phyloP scores from a whole-genome alignment of 2,329 filamentous ascomycete species.

The Aspergillus quadricinctus region DNA sequence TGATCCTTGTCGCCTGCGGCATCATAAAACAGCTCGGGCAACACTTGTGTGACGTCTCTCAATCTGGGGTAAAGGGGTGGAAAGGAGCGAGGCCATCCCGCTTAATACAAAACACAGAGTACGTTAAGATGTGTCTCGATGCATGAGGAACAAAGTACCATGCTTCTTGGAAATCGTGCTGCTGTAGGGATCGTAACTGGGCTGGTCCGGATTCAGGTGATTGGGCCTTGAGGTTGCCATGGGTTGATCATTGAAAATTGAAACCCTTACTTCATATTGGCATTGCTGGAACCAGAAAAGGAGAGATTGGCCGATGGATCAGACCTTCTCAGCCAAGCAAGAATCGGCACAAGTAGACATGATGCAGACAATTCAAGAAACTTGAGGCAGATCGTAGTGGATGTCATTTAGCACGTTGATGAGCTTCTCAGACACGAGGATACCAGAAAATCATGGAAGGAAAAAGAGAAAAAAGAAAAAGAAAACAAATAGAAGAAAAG shows the following conservation, averaged over 20 bases:
- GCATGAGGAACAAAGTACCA: neutral
- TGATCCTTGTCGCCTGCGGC: conserved; percentile 12
- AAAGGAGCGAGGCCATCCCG: neutral
- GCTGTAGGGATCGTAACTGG: neutral
- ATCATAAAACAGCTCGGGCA: conserved; percentile 15
- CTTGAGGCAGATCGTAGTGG: neutral
- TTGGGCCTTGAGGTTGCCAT: neutral
- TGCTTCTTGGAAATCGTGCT: neutral
- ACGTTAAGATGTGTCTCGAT: conserved; percentile 7
- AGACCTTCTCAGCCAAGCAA: neutral
- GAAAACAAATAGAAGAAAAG: neutral
- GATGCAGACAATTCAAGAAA: neutral
- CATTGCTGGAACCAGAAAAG: too few species aligned
- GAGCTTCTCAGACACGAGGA: neutral
- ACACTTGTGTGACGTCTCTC: conserved; percentile 13
- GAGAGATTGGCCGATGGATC: neutral
- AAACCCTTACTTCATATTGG: too few species aligned
- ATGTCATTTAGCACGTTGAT: neutral
- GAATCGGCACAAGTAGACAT: neutral
- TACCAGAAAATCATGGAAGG: neutral
- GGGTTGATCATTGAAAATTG: too few species aligned
- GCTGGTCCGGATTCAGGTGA: neutral
- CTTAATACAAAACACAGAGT: neutral
- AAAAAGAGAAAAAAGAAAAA: neutral
- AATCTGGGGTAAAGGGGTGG: conserved; percentile 14